Evolutionary conservation across 2,329 filamentous ascomycete genomes (phyloP), one percentile per base, ranked within the genome.

Genomic region (Akanthomyces lecanii): DNA sequence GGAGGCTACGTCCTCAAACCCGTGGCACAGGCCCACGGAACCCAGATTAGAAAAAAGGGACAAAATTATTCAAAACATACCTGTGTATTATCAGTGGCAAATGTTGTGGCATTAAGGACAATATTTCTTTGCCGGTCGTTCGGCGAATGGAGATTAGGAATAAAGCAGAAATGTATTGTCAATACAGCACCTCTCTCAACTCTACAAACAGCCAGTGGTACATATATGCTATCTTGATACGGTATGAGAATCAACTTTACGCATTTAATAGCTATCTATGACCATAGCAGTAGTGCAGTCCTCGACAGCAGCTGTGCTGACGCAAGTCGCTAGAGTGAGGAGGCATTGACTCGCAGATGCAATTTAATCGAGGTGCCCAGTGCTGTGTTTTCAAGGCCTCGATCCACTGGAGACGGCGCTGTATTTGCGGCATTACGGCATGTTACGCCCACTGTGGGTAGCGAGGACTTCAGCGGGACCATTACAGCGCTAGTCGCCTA

Each of bases 51-150:
- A 36, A 25, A 45, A 61, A 44, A 36, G 44, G 58, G 25, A 36
- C 47, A 61, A 61, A 53, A 25, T 23, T 36, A 38, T 21, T 23
- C 8, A 30, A 47, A 45, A 45, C n/a, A 45, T 38, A 45, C 25
- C 45, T 61, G 58, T 61, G 58, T 61, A 53, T 45, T 61, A 61
- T 47, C 58, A 53, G 36, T 45, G 48, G 48, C 38, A 45, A 38
- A 53, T 52, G 30, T 25, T 33, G 40, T 44, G 50, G 21, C 40
- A 61, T 61, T 6, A n/a, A 12, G 38, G 38, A 61, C 25, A 38
- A 45, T 36, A 10, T 23, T 36, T 28, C 23, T 11, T 33, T 23
- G 48, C 38, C 57, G 21, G 25, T 61, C 48, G 18, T 44, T 47
- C 4, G 25, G 25, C 57, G 50, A 33, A 61, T 36, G 58, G 48